Evolutionary conservation across 495 filamentous ascomycete species (phyloP), one percentile per base, ranked within the genome.

Genomic region (Xylaria telfairii): DNA sequence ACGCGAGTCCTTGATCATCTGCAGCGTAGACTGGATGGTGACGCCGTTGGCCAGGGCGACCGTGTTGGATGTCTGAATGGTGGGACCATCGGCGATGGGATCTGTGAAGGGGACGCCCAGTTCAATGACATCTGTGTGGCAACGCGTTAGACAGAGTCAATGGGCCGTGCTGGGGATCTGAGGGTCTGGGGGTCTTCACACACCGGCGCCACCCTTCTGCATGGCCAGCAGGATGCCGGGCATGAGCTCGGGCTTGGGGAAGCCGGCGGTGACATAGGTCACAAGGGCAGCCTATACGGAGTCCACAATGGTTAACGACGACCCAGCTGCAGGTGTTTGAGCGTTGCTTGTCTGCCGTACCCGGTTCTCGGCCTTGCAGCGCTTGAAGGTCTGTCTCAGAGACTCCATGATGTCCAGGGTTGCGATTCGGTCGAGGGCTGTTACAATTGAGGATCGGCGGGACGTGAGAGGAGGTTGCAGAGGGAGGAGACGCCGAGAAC

Each of bases 261-360:
- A 99, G 37, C 96, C 96, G 62, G 95, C 96, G 19, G 96, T 98
- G 74, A 97, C 92, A 86, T 99, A 99, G 41, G 95, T 94, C 65
- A 99, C 93, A 60, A 99, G 86, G 59, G 96, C 95, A 41, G 90
- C 78, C 91, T 82, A 68, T 81, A 69, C n/a, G 6, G n/a, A 24
- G 67, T 78, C 68, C 78, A 76, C 37, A 63, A 37, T 39, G 39
- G 30, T 73, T 68, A 65, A 47, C n/a, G 30, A 60, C 59, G 8
- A 15, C 39, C 13, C 56, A 21, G 56, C 4, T n/a, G 6, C 12
- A 34, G 4, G 30, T 21, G 9, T n/a, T 37, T 1, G 5, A 10
- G n/a, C 7, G 8, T 24, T 37, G 32, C 10, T 7, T 7, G 4
- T 26, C 28, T 56, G 42, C 21, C 87, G 61, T 83, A 92, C 91